phyloP scores from a whole-genome alignment of 31 red algal species.

The Asparagopsis taxiformis region DNA sequence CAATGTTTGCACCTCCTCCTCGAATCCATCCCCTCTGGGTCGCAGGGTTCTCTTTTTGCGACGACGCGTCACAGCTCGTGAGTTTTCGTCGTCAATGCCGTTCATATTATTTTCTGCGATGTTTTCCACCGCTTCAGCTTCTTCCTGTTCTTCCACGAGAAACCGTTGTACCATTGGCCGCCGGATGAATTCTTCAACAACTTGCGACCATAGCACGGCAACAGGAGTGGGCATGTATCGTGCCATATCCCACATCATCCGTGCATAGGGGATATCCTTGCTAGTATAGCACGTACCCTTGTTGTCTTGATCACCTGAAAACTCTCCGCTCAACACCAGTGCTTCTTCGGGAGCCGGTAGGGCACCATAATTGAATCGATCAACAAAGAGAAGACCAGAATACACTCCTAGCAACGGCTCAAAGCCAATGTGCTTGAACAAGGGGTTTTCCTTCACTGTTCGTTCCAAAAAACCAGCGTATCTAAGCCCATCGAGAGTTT shows the following conservation, averaged over 20 bases:
- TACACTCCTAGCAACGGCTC: constrained; percentile 81
- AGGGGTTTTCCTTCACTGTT: constrained; percentile 69
- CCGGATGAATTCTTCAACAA: constrained; percentile 83
- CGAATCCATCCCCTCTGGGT: constrained; percentile 73
- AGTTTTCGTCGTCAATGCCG: background rate
- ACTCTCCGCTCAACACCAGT: constrained; percentile 71
- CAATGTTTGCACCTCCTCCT: constrained; percentile 57
- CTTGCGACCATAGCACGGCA: constrained; percentile 71
- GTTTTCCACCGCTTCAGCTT: constrained; percentile 9
- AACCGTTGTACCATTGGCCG: constrained; percentile 61
- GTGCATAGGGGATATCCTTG: constrained; percentile 56
- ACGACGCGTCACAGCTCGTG: background rate
- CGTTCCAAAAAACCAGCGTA: constrained; percentile 87
- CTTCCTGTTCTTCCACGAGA: constrained; percentile 20
- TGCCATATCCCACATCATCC: constrained; percentile 81
- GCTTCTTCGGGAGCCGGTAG: constrained; percentile 82
- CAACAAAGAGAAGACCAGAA: constrained; percentile 77
- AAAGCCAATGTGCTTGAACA: constrained; percentile 79
- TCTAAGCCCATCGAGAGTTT: constrained; percentile 77
- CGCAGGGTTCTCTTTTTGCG: constrained; percentile 36
- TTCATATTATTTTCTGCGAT: constrained; percentile 10
- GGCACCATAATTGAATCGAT: constrained; percentile 87
- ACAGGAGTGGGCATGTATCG: constrained; percentile 77
- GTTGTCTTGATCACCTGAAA: background rate
- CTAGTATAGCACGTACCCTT: constrained; percentile 9